Evolutionary conservation across 2,329 filamentous ascomycete genomes (phyloP).

Genomic region (Cladosporium oxysporum): DNA sequence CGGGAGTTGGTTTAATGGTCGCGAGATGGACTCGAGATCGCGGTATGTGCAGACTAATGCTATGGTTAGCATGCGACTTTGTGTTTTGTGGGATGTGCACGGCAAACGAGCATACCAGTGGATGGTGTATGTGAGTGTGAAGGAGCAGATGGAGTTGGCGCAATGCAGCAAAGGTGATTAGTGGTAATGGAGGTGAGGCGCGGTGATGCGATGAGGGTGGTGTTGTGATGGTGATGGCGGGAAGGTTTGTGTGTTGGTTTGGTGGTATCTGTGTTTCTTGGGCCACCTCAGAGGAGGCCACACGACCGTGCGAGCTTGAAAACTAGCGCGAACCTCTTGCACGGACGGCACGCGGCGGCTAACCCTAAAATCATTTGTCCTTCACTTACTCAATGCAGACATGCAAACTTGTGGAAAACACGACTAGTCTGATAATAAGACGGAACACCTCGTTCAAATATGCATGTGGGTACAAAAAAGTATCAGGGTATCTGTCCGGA

Average conservation of each 20-base stretch:
- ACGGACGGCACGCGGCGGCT: not conserved
- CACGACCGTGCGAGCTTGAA: conserved; percentile 3
- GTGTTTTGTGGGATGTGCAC: not conserved
- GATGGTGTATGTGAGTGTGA: not conserved
- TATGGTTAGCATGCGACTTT: conserved; percentile 6
- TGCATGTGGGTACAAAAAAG: conserved; percentile 6
- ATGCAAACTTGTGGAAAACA: not conserved
- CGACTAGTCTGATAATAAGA: not conserved
- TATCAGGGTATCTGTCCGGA: conserved; percentile 13
- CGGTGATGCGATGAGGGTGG: not conserved
- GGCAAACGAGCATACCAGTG: not conserved
- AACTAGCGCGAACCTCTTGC: not conserved
- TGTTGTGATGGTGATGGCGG: conserved; percentile 4
- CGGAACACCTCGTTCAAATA: not conserved
- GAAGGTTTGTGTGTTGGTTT: not conserved
- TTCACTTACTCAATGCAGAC: conserved; percentile 2
- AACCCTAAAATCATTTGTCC: not conserved
- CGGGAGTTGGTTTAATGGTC: not conserved
- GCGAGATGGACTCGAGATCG: conserved; percentile 2
- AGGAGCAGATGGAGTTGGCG: not conserved
- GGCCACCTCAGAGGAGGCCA: not conserved
- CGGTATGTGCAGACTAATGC: not conserved
- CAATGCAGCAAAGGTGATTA: not conserved
- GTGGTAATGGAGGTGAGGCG: not conserved
- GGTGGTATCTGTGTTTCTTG: not conserved